A percentile compares a stretch with the other conserved stretches of the same genome.
phyloP scores from a whole-genome alignment of 2,329 filamentous ascomycete genomes.

The Hymenoscyphus repandus region DNA sequence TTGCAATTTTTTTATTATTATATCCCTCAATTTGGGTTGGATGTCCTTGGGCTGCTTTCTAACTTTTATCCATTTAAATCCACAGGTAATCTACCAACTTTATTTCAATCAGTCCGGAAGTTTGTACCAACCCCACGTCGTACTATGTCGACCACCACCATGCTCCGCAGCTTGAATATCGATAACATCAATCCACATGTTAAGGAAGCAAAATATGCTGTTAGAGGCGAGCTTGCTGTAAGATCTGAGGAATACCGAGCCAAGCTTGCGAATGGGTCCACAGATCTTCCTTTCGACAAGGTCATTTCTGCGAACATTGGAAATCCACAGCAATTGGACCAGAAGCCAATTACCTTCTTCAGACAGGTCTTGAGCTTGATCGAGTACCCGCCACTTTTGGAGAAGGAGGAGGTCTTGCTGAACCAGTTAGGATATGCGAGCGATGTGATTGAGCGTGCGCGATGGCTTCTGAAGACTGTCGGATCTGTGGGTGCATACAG shows the following conservation, averaged over 20 bases:
- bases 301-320: conserved; percentile 98
- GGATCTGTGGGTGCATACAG: conserved; percentile 96
- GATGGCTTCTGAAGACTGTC: conserved; percentile 72
- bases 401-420: conserved; percentile 75
- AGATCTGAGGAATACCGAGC: conserved; percentile 88
- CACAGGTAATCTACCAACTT: conserved; percentile 10
- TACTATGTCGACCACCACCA: conserved; percentile 33
- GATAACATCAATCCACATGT: conserved; percentile 92
- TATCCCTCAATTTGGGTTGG: conserved; percentile 11
- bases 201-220: conserved; percentile 86
- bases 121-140: conserved; percentile 8
- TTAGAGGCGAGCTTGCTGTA: conserved; percentile 90
- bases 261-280: conserved; percentile 54
- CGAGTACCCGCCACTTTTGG: conserved; percentile 81
- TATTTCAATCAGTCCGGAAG: not conserved
- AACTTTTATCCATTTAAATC: conserved; percentile 8
- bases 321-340: conserved; percentile 97
- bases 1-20: conserved; percentile 6
- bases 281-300: conserved; percentile 70
- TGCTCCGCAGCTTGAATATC: conserved; percentile 56
- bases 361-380: conserved; percentile 89
- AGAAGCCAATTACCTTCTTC: conserved; percentile 99
- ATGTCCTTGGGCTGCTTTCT: conserved; percentile 4
- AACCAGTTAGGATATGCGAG: conserved; percentile 77
- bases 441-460: conserved; percentile 82